Evolutionary conservation across 2,329 filamentous ascomycete species (phyloP).

Genomic region (Monosporascus cannonballus): DNA sequence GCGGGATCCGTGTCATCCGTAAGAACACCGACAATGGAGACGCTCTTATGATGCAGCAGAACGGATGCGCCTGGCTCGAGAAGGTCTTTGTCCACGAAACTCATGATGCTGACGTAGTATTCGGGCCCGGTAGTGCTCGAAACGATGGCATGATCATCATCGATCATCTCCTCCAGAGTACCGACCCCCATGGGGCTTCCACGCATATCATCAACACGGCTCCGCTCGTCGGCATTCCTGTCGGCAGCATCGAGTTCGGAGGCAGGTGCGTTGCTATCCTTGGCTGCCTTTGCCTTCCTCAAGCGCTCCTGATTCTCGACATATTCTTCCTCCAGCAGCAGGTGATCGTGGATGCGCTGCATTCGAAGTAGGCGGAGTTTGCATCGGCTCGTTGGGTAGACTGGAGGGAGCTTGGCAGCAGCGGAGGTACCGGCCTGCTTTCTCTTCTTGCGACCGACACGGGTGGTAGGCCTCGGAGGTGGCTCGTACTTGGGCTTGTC

Average conservation of each 20-base stretch:
- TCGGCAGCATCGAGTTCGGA: constrained; percentile 72
- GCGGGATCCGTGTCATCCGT: constrained; percentile 94
- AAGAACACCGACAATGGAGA: constrained; percentile 93
- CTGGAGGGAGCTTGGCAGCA: constrained; percentile 86
- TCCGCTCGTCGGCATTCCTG: constrained; percentile 87
- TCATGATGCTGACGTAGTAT: constrained; percentile 99
- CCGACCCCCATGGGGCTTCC: constrained; percentile 98
- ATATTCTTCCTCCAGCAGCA: constrained; percentile 95
- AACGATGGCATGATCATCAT: constrained; percentile 98
- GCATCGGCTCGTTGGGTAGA: constrained; percentile 94
- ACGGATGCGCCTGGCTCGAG: constrained; percentile 95
- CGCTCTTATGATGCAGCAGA: constrained; percentile 92
- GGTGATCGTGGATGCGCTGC: constrained; percentile 97
- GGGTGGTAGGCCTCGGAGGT: constrained; percentile 91
- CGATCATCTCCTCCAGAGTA: constrained; percentile 96
- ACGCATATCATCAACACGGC: constrained; percentile 95
- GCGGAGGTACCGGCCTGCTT: constrained; percentile 89
- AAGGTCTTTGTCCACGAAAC: constrained; percentile 97
- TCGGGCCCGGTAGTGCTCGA: constrained; percentile 95
- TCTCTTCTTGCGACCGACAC: constrained; percentile 98
- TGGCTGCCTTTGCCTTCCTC: constrained; percentile 81
- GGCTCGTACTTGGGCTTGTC: constrained; percentile 99
- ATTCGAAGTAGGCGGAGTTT: constrained; percentile 95
- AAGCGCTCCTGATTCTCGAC: constrained; percentile 98
- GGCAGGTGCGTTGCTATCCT: constrained; percentile 59